Evolutionary conservation across 106 monocot species (phyloP).

Genomic region (Gastrodia elata): DNA sequence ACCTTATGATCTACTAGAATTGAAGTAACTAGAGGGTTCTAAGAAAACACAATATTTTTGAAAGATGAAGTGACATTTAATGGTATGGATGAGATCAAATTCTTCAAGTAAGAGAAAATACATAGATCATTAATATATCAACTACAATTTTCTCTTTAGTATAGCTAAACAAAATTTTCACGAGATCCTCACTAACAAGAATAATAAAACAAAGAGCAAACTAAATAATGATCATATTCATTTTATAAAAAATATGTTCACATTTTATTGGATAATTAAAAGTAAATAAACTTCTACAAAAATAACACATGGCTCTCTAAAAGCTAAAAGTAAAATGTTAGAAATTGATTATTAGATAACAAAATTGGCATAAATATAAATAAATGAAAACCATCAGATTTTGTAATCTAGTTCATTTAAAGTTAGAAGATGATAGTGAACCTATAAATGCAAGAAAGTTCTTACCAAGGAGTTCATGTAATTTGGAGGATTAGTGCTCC

Average conservation of each 20-base stretch:
- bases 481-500: no score
- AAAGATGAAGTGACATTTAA: neutral
- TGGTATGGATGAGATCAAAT: neutral
- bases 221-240: neutral
- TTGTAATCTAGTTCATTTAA: no score
- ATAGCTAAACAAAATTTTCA: neutral
- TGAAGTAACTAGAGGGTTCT: neutral
- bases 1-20: neutral
- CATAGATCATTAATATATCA: neutral
- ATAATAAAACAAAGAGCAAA: neutral
- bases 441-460: no score
- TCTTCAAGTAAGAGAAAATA: neutral
- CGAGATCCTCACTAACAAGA: neutral
- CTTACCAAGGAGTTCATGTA: no score
- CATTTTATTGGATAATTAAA: no score
- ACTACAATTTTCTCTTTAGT: neutral
- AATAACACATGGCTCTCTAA: no score
- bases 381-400: no score
- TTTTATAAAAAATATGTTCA: neutral
- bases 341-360: no score
- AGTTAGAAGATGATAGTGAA: no score
- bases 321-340: no score
- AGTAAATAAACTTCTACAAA: no score
- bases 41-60: neutral
- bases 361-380: no score